Base-by-base conservation (phyloP, 345 rosid species). In the Eucalyptus marginata region DNA sequence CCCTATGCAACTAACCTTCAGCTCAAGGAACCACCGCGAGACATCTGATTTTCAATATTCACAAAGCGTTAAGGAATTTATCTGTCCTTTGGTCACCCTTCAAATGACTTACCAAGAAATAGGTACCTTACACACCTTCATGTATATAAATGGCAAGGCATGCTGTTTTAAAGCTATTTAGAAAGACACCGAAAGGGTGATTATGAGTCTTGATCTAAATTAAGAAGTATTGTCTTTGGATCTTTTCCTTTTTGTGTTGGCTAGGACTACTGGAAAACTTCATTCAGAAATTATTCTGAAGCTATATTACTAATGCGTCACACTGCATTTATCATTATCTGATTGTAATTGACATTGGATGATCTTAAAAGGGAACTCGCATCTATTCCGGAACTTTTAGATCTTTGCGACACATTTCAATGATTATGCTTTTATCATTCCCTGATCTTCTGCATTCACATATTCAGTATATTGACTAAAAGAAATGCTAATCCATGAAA, bases 401-500 rank as follows among this genome's bases (percentile, higher is more conserved):
- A 71, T 18, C 12, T 71, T 33, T 8, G 25, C 22, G 47, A 76
- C 83, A 36, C 83, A 76, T 76, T 76, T 76, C 83, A 22, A 3
- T 71, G 81, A 33, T 36, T 71, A 71, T 36, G 27, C 81, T 71
- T 71, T 71, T 71, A 64, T 22, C 46, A 36, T 71, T 71, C 46
- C 46, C 46, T 76, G 83, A 40, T 40, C 14, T 76, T 76, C 84
- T 76, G 83, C 83, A 76, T 76, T 76, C 83, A 10, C 36, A 16
- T 86, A 31, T 36, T 76, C 54, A 50, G 59, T 49, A 49, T 20
- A 25, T 71, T 66, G 58, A 87, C 14, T 50, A 16, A 59, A 54
- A 68, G 80, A 68, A 76, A 76, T 31, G 46, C 88, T 89, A 89
- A 92, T 58, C 71, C 83, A 87, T 91, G 90, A 47, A 89, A 89